A percentile compares a stretch with the other conserved stretches of the same genome.
Conservation (phyloP, 768 basidiomycete species). For the Pleurotus citrinopileatus region DNA sequence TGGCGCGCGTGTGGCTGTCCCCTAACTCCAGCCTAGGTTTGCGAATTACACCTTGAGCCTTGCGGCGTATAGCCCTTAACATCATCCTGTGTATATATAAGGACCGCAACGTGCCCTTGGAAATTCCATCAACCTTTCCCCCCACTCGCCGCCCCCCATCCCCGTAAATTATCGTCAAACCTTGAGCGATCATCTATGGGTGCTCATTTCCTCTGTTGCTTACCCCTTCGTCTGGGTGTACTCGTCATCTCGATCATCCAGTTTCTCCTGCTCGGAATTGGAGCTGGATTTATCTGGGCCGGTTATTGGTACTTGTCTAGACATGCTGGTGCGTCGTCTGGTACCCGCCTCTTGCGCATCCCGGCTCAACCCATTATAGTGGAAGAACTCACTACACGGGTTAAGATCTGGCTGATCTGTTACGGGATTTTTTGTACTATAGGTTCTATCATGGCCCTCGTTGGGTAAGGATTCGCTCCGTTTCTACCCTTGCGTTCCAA, state of each 20-base stretch:
- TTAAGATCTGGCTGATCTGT: slow-evolving; percentile 29
- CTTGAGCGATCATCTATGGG: slow-evolving; percentile 22
- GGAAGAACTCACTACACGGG: slow-evolving; percentile 20
- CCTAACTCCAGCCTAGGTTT: no score
- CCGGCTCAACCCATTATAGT: slow-evolving; percentile 15
- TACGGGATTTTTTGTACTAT: slow-evolving; percentile 29
- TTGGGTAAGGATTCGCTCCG: slow-evolving; percentile 25
- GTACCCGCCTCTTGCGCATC: slow-evolving; percentile 1
- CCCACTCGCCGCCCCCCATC: slow-evolving; percentile 1
- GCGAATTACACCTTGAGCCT: no score
- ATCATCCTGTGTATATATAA: neutral
- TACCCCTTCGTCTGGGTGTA: slow-evolving; percentile 41
- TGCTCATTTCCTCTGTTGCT: slow-evolving; percentile 39
- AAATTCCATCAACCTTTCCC: slow-evolving; percentile 2
- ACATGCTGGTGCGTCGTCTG: slow-evolving; percentile 18
- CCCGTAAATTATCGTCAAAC: neutral
- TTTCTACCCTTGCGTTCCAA: slow-evolving; percentile 3
- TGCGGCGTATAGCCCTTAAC: no score
- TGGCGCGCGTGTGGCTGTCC: no score
- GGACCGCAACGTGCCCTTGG: neutral
- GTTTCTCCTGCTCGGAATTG: slow-evolving; percentile 30
- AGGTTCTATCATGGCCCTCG: slow-evolving; percentile 29
- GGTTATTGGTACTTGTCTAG: slow-evolving; percentile 20
- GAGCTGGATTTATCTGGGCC: slow-evolving; percentile 31
- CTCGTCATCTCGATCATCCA: slow-evolving; percentile 37